A percentile compares a stretch with the other conserved stretches of the same genome.
Conservation (phyloP, 768 basidiomycete genomes). For the Nidularia pulvinata region DNA sequence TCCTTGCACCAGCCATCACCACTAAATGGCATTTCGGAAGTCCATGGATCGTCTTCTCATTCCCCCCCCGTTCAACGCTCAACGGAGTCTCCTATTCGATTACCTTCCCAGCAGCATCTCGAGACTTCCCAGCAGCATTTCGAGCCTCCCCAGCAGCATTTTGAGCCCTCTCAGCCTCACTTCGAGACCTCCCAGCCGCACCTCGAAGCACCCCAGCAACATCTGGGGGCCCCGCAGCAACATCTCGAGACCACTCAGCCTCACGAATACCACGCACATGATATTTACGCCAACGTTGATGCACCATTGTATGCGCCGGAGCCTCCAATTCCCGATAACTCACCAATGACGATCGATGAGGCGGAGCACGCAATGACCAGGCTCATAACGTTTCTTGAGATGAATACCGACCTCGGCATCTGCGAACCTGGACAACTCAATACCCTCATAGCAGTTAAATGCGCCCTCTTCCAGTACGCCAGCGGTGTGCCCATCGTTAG, state of each 20-base stretch:
- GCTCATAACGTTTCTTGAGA: constrained; percentile 52
- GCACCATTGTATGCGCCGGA: constrained; percentile 4
- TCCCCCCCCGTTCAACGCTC: neutral
- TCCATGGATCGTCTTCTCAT: neutral
- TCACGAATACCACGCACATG: neutral
- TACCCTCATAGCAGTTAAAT: constrained; percentile 46
- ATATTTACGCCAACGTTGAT: neutral
- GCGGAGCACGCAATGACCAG: constrained; percentile 56
- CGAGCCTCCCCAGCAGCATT: no score
- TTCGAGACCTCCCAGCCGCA: no score
- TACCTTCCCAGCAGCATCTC: no score
- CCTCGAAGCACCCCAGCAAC: no score
- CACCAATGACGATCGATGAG: constrained; percentile 39
- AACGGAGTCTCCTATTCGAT: neutral
- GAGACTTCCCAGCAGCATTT: no score
- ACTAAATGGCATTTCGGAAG: no score
- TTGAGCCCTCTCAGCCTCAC: no score
- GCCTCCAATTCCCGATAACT: constrained; percentile 23
- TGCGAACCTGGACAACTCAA: constrained; percentile 30
- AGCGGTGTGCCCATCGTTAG: constrained; percentile 19
- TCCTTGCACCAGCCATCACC: no score
- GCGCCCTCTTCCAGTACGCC: constrained; percentile 47
- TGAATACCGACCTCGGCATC: constrained; percentile 19
- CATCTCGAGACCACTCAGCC: neutral
- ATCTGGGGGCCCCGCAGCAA: neutral